Percentiles rank a stretch among this genome's conserved stretches.
phyloP scores from a whole-genome alignment of 768 basidiomycete species.

The Serendipita sp. region DNA sequence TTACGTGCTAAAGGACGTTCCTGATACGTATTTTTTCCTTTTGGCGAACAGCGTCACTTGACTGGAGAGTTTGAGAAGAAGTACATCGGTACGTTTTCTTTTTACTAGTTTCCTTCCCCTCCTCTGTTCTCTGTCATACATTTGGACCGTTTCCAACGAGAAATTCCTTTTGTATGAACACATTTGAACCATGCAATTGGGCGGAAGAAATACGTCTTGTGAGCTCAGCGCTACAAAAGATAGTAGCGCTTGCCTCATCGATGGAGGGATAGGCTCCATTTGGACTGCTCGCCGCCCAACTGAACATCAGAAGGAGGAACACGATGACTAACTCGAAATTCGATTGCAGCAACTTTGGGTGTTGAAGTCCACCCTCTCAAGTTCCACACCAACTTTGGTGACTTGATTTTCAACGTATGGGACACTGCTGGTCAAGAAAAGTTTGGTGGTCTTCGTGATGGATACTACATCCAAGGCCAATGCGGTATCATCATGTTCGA shows the following conservation, averaged over 20 bases:
- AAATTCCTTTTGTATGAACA: background rate
- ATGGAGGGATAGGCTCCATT: background rate
- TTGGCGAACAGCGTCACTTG: conserved; percentile 64
- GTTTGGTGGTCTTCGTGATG: conserved; percentile 96
- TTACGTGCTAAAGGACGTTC: conserved; percentile 23
- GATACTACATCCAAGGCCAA: conserved; percentile 94
- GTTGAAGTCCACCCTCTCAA: conserved; percentile 95
- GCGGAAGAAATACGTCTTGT: background rate
- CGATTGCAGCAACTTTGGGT: conserved; percentile 77
- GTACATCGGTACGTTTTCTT: conserved; percentile 64
- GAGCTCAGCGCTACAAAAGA: too few relatives aligned
- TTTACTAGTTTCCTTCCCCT: conserved; percentile 6
- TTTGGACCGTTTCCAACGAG: background rate
- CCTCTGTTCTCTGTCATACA: background rate
- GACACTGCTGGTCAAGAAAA: conserved; percentile 99
- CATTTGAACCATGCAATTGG: background rate
- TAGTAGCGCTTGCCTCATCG: background rate
- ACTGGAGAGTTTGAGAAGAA: conserved; percentile 99
- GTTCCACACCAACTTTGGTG: conserved; percentile 97
- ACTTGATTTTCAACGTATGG: conserved; percentile 99
- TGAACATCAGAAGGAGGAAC: background rate
- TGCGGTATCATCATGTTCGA: conserved; percentile 99
- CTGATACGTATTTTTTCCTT: conserved; percentile 35
- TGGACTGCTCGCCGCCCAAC: background rate
- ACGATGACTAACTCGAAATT: conserved; percentile 3